Evolutionary conservation across 805 yeast species (phyloP).

Genomic region (Cyberlindnera mrakii): DNA sequence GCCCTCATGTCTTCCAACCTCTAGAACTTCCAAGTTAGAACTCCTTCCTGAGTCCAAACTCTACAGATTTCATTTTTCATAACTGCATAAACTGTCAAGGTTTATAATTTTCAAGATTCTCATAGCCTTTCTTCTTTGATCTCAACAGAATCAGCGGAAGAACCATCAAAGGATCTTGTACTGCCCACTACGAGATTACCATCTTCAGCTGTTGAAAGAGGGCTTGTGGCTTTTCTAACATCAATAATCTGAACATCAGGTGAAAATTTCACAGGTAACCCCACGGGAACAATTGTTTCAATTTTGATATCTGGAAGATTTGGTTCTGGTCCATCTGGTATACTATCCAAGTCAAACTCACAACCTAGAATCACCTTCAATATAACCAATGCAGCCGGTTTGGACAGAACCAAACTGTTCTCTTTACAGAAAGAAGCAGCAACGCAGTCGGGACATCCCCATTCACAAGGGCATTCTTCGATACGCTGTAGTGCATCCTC

Average conservation of each 20-base stretch:
- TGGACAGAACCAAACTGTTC: conserved; percentile 74
- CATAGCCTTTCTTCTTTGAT: too few relatives aligned
- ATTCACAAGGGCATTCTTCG: conserved; percentile 60
- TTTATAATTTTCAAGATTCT: too few relatives aligned
- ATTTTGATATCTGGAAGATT: conserved; percentile 63
- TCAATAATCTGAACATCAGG: conserved; percentile 52
- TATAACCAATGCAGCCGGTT: conserved; percentile 74
- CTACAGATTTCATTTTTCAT: too few relatives aligned
- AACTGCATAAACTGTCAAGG: too few relatives aligned
- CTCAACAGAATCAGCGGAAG: too few relatives aligned
- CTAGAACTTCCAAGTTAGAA: too few relatives aligned
- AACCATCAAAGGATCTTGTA: too few relatives aligned
- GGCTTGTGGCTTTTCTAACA: conserved; percentile 23
- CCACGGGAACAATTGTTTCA: conserved; percentile 62
- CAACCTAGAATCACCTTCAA: conserved; percentile 56
- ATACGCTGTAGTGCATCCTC: conserved; percentile 53
- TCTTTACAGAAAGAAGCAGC: conserved; percentile 80
- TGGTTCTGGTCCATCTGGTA: conserved; percentile 68
- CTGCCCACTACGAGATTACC: conserved; percentile 15
- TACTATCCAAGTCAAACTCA: conserved; percentile 36
- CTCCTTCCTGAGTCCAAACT: too few relatives aligned
- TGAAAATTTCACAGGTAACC: conserved; percentile 53
- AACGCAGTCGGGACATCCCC: conserved; percentile 77
- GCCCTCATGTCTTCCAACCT: too few relatives aligned
- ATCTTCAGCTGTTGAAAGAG: conserved; percentile 19